Evolutionary conservation across 331 rosid species (phyloP).

Genomic region (Malus hybrid): DNA sequence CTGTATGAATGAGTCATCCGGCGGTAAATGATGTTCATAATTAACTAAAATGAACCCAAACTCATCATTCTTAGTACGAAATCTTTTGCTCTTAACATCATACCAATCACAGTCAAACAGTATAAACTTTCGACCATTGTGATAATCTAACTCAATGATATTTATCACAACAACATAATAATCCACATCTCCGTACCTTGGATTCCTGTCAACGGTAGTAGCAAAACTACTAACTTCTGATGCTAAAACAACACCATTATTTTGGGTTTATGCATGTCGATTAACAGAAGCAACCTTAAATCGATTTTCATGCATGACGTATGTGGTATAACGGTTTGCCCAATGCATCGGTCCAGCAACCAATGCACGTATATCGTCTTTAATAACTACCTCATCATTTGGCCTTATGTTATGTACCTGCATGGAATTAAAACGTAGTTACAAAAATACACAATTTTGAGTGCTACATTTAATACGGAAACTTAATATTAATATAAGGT

Average conservation of each 20-base stretch:
- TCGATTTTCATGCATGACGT: neutral
- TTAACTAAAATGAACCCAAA: neutral
- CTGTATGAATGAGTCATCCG: neutral
- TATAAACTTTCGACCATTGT: neutral
- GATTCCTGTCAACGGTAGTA: neutral
- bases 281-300: neutral
- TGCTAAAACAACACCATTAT: neutral
- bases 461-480: neutral
- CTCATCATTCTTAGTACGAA: neutral
- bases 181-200: neutral
- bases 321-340: neutral
- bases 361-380: neutral
- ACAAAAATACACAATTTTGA: too few species aligned
- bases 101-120: neutral
- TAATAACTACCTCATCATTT: neutral
- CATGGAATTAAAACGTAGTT: too few species aligned
- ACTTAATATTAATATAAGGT: too few species aligned
- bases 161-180: neutral
- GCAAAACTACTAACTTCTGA: neutral
- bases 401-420: neutral
- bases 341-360: neutral
- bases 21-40: neutral
- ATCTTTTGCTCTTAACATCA: neutral
- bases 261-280: neutral
- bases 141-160: neutral